Evolutionary conservation across 2,329 filamentous ascomycete genomes (phyloP).

Genomic region (Fusarium sp.): DNA sequence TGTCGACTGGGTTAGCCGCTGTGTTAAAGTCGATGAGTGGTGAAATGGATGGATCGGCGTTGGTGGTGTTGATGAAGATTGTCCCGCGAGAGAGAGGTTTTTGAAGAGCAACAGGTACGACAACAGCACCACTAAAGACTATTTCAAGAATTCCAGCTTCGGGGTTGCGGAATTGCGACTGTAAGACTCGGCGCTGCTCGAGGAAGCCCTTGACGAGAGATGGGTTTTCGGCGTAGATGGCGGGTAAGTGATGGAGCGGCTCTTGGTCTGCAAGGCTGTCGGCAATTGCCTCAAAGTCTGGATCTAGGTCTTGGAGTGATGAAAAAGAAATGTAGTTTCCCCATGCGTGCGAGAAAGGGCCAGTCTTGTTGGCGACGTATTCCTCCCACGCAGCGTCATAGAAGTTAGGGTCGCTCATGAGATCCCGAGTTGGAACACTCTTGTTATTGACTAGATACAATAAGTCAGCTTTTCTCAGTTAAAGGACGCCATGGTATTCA

Average conservation of each 20-base stretch:
- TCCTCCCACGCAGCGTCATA: conserved; percentile 36
- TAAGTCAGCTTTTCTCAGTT: background rate
- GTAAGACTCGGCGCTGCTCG: conserved; percentile 15
- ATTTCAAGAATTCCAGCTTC: conserved; percentile 33
- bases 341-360: conserved; percentile 38
- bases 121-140: conserved; percentile 26
- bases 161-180: conserved; percentile 25
- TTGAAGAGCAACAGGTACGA: conserved; percentile 29
- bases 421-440: conserved; percentile 15
- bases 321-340: conserved; percentile 35
- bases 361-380: conserved; percentile 35
- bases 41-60: conserved; percentile 29
- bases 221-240: conserved; percentile 29
- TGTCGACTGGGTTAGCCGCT: conserved; percentile 33
- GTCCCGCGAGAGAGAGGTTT: conserved; percentile 39
- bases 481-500: too few relatives aligned
- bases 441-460: conserved; percentile 9
- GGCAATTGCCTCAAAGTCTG: conserved; percentile 12
- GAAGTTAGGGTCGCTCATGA: conserved; percentile 36
- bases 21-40: conserved; percentile 38
- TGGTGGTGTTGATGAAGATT: conserved; percentile 33
- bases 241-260: conserved; percentile 26
- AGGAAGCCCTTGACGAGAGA: conserved; percentile 21
- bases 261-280: conserved; percentile 21
- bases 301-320: conserved; percentile 26